These are phyloP conservation scores for Fraxinus anomala DNA, from an alignment of 257 asterid genomes.

Conservation along the genomic window DNA sequence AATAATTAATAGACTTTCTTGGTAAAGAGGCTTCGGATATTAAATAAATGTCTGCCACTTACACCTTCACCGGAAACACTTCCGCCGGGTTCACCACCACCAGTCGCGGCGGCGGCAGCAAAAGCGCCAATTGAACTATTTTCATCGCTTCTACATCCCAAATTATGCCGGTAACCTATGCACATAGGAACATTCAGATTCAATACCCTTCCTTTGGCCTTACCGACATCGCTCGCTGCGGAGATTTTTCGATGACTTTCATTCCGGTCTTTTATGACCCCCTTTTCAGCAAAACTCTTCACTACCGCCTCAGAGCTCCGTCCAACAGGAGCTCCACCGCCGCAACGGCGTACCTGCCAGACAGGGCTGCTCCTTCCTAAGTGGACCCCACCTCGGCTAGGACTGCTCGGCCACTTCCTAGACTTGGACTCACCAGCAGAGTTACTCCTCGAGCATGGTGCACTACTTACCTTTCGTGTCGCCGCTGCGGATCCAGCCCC, in stretches of 20 bases:
- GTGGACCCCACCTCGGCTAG: conserved; percentile 71
- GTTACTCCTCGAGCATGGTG: conserved; percentile 97
- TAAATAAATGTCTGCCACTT: conserved; percentile 73
- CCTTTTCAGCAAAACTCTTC: conserved; percentile 37
- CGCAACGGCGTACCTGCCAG: conserved; percentile 77
- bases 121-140: conserved; percentile 27
- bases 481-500: conserved; percentile 39
- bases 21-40: conserved; percentile 64
- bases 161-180: conserved; percentile 67
- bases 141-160: conserved; percentile 62
- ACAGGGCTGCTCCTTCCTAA: conserved; percentile 84
- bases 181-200: conserved; percentile 82
- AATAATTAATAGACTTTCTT: conserved; percentile 65
- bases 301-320: conserved; percentile 33
- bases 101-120: conserved; percentile 23
- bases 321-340: conserved; percentile 8
- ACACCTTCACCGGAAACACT: conserved; percentile 54
- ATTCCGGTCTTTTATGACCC: conserved; percentile 30
- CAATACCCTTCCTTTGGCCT: conserved; percentile 48
- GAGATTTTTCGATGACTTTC: conserved; percentile 52
- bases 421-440: conserved; percentile 86
- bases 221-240: conserved; percentile 19
- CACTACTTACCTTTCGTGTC: conserved; percentile 82
- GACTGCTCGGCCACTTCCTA: conserved; percentile 76
- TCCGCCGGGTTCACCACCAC: conserved; percentile 29